A percentile compares a stretch with the other conserved stretches of the same genome.
phyloP scores from a whole-genome alignment of 768 basidiomycete species.

The Phaffia australis region DNA sequence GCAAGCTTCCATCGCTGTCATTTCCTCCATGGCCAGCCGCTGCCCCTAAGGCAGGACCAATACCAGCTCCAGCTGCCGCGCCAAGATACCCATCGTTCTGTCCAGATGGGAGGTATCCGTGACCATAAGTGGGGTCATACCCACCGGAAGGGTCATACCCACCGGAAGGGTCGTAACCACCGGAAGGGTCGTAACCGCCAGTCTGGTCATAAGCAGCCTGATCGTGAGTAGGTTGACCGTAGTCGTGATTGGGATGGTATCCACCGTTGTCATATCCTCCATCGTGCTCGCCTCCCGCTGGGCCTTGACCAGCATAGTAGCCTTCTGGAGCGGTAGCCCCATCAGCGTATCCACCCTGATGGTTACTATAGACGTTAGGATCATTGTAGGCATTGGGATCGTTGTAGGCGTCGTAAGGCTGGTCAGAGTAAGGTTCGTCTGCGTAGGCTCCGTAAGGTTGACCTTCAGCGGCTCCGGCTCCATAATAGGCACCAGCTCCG shows the following conservation, averaged over 20 bases:
- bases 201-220: no score
- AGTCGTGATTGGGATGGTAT: no score
- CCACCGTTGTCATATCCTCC: constrained; percentile 11
- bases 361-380: neutral
- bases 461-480: constrained; percentile 2
- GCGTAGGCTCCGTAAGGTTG: neutral
- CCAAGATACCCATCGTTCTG: neutral
- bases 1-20: constrained; percentile 9
- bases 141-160: constrained; percentile 15
- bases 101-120: neutral
- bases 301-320: neutral
- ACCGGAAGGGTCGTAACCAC: constrained; percentile 1
- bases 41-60: neutral
- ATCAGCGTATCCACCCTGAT: constrained; percentile 5
- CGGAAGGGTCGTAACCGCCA: no score
- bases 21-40: neutral
- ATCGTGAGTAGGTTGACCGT: no score
- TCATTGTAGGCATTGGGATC: neutral
- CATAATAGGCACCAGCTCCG: constrained; percentile 10
- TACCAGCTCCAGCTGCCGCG: neutral
- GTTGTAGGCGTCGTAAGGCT: neutral
- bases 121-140: neutral
- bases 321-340: no score
- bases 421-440: neutral
- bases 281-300: constrained; percentile 3